Percentiles rank a stretch among this genome's conserved stretches.
Conservation (phyloP, 2,329 filamentous ascomycete species). For the Rhynchosporium secalis region DNA sequence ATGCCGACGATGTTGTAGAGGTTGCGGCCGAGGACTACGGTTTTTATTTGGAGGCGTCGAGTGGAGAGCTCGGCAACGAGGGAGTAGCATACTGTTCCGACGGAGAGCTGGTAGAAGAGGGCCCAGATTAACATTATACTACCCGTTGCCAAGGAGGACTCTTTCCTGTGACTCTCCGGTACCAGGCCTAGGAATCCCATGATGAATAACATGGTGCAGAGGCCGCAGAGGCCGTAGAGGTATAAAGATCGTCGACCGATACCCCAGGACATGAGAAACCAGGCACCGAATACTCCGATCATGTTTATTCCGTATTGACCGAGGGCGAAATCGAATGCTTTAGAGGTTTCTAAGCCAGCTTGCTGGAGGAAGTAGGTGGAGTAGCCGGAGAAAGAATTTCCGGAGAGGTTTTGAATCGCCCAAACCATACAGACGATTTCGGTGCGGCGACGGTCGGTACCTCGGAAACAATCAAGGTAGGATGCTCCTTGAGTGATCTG, state of each 20-base stretch:
- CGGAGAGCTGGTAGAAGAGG: conserved; percentile 79
- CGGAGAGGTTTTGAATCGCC: conserved; percentile 63
- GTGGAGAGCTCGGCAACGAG: conserved; percentile 84
- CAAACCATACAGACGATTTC: conserved; percentile 62
- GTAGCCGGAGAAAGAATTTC: conserved; percentile 64
- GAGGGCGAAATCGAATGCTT: conserved; percentile 57
- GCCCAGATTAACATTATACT: conserved; percentile 80
- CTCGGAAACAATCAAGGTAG: conserved; percentile 53
- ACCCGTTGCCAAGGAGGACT: conserved; percentile 37
- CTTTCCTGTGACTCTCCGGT: conserved; percentile 30
- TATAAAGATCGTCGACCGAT: conserved; percentile 56
- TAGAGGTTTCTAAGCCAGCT: conserved; percentile 51
- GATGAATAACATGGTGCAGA: conserved; percentile 66
- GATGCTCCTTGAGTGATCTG: conserved; percentile 44
- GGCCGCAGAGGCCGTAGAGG: conserved; percentile 49
- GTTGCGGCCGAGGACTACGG: conserved; percentile 81
- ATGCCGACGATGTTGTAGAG: conserved; percentile 74
- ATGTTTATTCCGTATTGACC: conserved; percentile 52
- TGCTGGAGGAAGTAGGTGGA: conserved; percentile 62
- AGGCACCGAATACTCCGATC: conserved; percentile 54
- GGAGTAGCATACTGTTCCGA: conserved; percentile 88
- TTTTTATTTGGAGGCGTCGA: conserved; percentile 84
- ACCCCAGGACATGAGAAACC: conserved; percentile 46
- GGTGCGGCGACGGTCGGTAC: conserved; percentile 52
- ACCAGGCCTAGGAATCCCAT: conserved; percentile 67